These are phyloP conservation scores for Paraleonurus japonicus DNA, from an alignment of 257 asterid species.

Conservation along the genomic window DNA sequence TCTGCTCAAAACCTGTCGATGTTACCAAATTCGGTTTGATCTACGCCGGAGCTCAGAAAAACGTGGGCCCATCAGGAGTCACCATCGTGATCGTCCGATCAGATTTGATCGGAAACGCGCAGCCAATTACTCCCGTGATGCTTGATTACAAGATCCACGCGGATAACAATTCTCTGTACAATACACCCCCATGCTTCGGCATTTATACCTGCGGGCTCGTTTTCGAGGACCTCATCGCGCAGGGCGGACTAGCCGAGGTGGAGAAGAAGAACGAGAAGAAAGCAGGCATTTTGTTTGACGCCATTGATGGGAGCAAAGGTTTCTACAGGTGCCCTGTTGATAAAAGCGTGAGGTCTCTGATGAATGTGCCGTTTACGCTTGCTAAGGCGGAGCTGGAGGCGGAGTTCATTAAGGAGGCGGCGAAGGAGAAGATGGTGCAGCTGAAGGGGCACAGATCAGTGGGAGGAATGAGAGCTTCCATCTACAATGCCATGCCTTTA, in stretches of 20 bases:
- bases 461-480: conserved; percentile 98
- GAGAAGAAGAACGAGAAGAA: conserved; percentile 79
- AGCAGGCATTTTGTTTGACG: conserved; percentile 61
- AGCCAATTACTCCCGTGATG: conserved; percentile 77
- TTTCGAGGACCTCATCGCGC: conserved; percentile 79
- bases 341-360: conserved; percentile 79
- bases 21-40: conserved; percentile 69
- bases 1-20: conserved; percentile 90
- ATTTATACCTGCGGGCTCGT: conserved; percentile 94
- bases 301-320: conserved; percentile 80
- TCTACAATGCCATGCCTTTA: conserved; percentile 94
- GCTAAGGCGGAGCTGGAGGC: conserved; percentile 80
- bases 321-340: conserved; percentile 86
- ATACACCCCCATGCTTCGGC: conserved; percentile 93
- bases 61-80: conserved; percentile 96
- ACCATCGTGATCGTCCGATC: conserved; percentile 70
- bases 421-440: conserved; percentile 94
- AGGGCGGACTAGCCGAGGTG: conserved; percentile 82
- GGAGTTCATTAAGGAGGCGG: conserved; percentile 88
- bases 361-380: conserved; percentile 91
- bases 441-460: conserved; percentile 94
- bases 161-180: conserved; percentile 79
- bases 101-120: conserved; percentile 76
- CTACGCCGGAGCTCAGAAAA: conserved; percentile 99
- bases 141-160: conserved; percentile 89